phyloP scores from a whole-genome alignment of 2,329 filamentous ascomycete species.

The Claviceps sp. region DNA sequence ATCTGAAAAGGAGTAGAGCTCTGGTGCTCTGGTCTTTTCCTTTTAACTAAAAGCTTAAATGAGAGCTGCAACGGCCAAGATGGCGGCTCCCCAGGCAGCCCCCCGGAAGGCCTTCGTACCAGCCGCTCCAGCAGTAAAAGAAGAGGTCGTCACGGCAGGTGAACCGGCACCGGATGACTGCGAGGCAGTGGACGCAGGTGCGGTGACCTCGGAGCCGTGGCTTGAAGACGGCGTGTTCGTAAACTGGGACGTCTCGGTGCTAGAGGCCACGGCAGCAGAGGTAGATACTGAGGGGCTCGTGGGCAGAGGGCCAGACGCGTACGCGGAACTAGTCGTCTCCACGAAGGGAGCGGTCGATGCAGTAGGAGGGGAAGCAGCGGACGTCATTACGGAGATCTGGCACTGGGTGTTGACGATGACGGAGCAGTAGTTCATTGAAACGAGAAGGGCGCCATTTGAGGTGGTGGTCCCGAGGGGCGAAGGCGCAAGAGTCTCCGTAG shows the following conservation, averaged over 20 bases:
- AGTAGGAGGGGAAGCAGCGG: constrained; percentile 9
- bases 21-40: not conserved
- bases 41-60: constrained; percentile 10
- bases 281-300: not conserved
- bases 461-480: constrained; percentile 20
- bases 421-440: constrained; percentile 24
- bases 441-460: constrained; percentile 18
- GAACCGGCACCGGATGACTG: constrained; percentile 6
- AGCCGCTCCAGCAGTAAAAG: constrained; percentile 19
- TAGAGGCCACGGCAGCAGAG: constrained; percentile 6
- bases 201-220: constrained; percentile 7
- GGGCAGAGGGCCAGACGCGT: not conserved
- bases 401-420: constrained; percentile 22
- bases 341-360: constrained; percentile 10
- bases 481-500: constrained; percentile 17
- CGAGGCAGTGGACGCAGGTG: not conserved
- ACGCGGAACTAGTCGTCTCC: constrained; percentile 4
- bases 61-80: constrained; percentile 14
- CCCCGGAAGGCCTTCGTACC: constrained; percentile 10
- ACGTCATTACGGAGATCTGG: constrained; percentile 16
- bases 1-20: too few relatives aligned
- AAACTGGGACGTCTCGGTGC: constrained; percentile 1
- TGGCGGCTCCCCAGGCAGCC: constrained; percentile 14
- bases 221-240: constrained; percentile 1
- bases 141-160: constrained; percentile 14